Percentiles rank a stretch among this genome's conserved stretches.
phyloP scores from a whole-genome alignment of 2,329 filamentous ascomycete genomes.

The Aureobasidium uvarum region DNA sequence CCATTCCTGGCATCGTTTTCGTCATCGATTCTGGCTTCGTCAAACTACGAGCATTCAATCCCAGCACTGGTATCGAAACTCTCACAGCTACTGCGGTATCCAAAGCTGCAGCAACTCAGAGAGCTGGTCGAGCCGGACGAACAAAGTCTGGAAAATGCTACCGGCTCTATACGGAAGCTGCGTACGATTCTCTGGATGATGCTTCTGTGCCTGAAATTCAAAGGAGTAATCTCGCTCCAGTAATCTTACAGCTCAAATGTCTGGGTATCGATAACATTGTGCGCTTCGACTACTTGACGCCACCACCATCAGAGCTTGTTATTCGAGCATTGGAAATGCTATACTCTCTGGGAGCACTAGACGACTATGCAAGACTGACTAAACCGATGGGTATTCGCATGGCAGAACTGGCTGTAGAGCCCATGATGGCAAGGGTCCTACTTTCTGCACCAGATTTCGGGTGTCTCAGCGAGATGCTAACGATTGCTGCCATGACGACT shows the following conservation, averaged over 20 bases:
- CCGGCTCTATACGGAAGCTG: slow-evolving; percentile 79
- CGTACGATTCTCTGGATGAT: slow-evolving; percentile 64
- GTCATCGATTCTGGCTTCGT: slow-evolving; percentile 90
- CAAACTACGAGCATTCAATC: slow-evolving; percentile 83
- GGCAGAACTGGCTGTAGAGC: slow-evolving; percentile 90
- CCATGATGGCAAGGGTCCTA: slow-evolving; percentile 91
- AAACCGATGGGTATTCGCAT: slow-evolving; percentile 83
- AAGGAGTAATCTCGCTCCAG: slow-evolving; percentile 82
- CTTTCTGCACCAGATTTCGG: slow-evolving; percentile 71
- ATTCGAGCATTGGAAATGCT: slow-evolving; percentile 83
- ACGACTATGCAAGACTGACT: slow-evolving; percentile 87
- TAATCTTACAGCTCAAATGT: slow-evolving; percentile 88
- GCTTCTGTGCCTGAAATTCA: slow-evolving; percentile 87
- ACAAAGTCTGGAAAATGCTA: slow-evolving; percentile 93
- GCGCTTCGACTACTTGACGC: slow-evolving; percentile 82
- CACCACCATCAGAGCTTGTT: slow-evolving; percentile 81
- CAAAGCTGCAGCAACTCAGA: slow-evolving; percentile 87
- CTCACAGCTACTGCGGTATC: slow-evolving; percentile 79
- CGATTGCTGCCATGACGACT: slow-evolving; percentile 91
- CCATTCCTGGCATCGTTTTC: slow-evolving; percentile 86
- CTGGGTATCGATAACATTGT: slow-evolving; percentile 93
- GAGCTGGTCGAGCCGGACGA: slow-evolving; percentile 84
- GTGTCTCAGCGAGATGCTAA: slow-evolving; percentile 82
- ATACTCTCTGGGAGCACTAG: slow-evolving; percentile 80
- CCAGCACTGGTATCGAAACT: slow-evolving; percentile 80